Conservation (phyloP, 345 rosid genomes). For the Gossypioides kirkii region DNA sequence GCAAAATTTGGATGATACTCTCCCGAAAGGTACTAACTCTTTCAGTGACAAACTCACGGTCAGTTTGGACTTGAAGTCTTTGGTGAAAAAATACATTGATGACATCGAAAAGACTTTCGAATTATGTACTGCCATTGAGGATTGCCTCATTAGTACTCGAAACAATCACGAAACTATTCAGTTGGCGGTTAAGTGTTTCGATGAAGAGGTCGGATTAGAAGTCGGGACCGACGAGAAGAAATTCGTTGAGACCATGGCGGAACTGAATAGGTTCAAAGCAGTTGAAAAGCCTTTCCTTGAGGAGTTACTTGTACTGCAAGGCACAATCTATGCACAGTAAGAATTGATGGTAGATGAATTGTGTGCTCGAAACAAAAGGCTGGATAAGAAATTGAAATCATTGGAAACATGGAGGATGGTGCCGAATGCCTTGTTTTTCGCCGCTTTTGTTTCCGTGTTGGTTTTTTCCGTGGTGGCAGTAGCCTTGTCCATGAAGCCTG, state of each 20-base stretch:
- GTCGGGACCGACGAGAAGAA: slow-evolving; percentile 32
- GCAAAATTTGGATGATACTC: too few relatives aligned
- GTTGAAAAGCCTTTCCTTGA: slow-evolving; percentile 66
- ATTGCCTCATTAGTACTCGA: slow-evolving; percentile 60
- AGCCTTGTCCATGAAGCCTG: slow-evolving; percentile 76
- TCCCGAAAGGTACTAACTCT: too few relatives aligned
- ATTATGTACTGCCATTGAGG: slow-evolving; percentile 69
- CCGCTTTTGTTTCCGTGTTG: slow-evolving; percentile 65
- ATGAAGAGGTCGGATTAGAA: slow-evolving; percentile 38
- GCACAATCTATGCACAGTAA: slow-evolving; percentile 48
- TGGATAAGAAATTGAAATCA: slow-evolving; percentile 57
- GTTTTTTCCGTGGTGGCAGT: slow-evolving; percentile 88
- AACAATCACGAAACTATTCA: slow-evolving; percentile 62
- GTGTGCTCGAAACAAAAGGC: slow-evolving; percentile 41
- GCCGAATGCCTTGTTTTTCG: slow-evolving; percentile 63
- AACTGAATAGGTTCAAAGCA: slow-evolving; percentile 53
- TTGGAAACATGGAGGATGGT: slow-evolving; percentile 72
- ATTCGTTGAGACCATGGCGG: slow-evolving; percentile 58
- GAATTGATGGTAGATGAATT: slow-evolving; percentile 46
- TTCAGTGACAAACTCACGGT: too few relatives aligned
- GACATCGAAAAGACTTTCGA: slow-evolving; percentile 60
- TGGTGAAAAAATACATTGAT: slow-evolving; percentile 67
- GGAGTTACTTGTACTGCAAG: slow-evolving; percentile 55
- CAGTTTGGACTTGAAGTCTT: slow-evolving; percentile 36
- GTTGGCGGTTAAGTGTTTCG: slow-evolving; percentile 56